Evolutionary conservation across 441 rosid species (phyloP).

Genomic region (Euphorbia corollata): DNA sequence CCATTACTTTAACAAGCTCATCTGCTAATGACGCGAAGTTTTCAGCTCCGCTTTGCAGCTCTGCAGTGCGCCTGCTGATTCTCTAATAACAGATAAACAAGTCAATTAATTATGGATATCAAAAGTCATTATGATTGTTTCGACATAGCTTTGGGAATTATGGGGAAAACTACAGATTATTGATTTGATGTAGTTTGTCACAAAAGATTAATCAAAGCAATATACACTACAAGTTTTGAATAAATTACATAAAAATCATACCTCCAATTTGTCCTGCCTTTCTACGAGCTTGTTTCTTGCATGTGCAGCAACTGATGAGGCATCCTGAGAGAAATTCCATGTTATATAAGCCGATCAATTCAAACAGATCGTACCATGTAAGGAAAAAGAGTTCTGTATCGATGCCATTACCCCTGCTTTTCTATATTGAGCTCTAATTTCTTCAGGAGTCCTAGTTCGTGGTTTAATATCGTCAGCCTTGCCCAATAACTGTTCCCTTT

Average conservation of each 20-base stretch:
- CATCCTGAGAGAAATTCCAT: conserved; percentile 37
- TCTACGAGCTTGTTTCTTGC: conserved; percentile 57
- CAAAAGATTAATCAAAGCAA: no score
- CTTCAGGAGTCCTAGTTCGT: conserved; percentile 48
- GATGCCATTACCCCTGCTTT: conserved; percentile 39
- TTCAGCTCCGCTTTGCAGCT: conserved; percentile 57
- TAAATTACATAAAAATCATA: conserved; percentile 16
- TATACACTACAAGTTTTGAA: conserved; percentile 4
- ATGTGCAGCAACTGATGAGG: conserved; percentile 48
- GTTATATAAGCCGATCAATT: conserved; percentile 8
- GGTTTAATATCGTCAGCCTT: conserved; percentile 37
- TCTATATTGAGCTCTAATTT: conserved; percentile 51
- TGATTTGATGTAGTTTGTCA: no score
- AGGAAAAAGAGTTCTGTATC: conserved; percentile 9
- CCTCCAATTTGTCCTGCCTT: conserved; percentile 64
- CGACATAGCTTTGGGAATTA: not conserved
- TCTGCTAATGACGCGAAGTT: conserved; percentile 58
- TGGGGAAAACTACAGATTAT: no score
- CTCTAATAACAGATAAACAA: conserved; percentile 40
- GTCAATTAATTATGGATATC: no score
- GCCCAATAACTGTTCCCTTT: conserved; percentile 51
- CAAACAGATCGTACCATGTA: not conserved
- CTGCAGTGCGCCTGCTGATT: conserved; percentile 50
- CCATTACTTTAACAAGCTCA: conserved; percentile 63
- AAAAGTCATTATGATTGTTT: no score